A percentile compares a stretch with the other conserved stretches of the same genome.
Evolutionary conservation across 164 flowering plant species (phyloP).

Genomic region (Tetrastigma voinierianum): DNA sequence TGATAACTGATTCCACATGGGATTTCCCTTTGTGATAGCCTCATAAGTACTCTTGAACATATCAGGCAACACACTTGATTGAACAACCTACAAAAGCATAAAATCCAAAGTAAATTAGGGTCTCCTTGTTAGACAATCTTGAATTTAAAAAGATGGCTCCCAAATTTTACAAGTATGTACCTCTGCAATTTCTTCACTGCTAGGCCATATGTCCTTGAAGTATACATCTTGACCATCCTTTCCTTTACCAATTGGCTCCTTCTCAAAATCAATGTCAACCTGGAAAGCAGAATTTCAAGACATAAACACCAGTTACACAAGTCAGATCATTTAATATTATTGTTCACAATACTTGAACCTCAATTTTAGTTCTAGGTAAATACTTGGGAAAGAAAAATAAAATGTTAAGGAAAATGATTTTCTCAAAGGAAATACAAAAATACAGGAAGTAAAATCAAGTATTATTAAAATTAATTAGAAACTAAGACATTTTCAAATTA

Average conservation of each 20-base stretch:
- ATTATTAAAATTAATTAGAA: too few species aligned
- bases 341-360: too few species aligned
- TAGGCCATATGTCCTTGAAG: constrained; percentile 92
- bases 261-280: constrained; percentile 93
- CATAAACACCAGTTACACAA: too few species aligned
- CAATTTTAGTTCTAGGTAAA: too few species aligned
- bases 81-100: constrained; percentile 50
- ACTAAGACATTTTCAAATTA: too few species aligned
- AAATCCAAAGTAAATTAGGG: constrained; percentile 12
- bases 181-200: constrained; percentile 81
- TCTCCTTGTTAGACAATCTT: constrained; percentile 16
- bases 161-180: constrained; percentile 19
- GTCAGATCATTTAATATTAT: too few species aligned
- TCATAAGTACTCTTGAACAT: constrained; percentile 77
- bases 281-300: constrained; percentile 22
- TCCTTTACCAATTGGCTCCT: constrained; percentile 80
- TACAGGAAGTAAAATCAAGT: too few species aligned
- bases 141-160: not conserved
- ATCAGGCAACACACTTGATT: constrained; percentile 72
- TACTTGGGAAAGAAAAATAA: too few species aligned
- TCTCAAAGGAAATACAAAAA: too few species aligned
- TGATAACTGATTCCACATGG: constrained; percentile 72
- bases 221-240: constrained; percentile 79
- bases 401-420: too few species aligned
- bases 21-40: constrained; percentile 74